A percentile compares a stretch with the other conserved stretches of the same genome.
These are phyloP conservation scores for Solanum etuberosum DNA, from an alignment of 257 asterid species.

Conservation along the genomic window DNA sequence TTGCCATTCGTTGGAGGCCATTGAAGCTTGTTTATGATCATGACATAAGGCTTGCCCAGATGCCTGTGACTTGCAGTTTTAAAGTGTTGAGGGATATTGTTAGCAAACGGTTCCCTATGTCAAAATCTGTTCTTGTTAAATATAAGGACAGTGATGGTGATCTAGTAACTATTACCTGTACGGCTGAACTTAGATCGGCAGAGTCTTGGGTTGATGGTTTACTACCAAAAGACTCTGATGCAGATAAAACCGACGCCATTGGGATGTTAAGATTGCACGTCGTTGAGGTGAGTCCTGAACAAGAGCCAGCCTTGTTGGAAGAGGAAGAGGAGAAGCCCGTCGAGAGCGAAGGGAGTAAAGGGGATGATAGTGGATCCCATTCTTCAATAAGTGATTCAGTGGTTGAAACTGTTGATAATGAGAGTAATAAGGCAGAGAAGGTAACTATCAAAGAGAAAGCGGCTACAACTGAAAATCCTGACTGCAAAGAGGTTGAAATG, in stretches of 20 bases:
- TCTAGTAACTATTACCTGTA: slow-evolving; percentile 74
- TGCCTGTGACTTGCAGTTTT: slow-evolving; percentile 69
- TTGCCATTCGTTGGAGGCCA: slow-evolving; percentile 36
- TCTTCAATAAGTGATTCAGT: slow-evolving; percentile 41
- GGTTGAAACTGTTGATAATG: slow-evolving; percentile 39
- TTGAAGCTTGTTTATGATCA: slow-evolving; percentile 92
- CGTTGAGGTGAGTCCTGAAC: slow-evolving; percentile 94
- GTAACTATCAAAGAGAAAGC: slow-evolving; percentile 28
- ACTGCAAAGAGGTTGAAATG: slow-evolving; percentile 88
- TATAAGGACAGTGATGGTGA: slow-evolving; percentile 82
- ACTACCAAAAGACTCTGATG: slow-evolving; percentile 36
- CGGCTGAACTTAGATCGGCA: slow-evolving; percentile 66
- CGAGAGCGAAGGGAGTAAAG: slow-evolving; percentile 33
- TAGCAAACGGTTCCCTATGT: slow-evolving; percentile 65
- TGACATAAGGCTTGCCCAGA: slow-evolving; percentile 81
- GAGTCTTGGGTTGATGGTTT: slow-evolving; percentile 50
- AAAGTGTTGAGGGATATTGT: slow-evolving; percentile 68
- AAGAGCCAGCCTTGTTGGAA: slow-evolving; percentile 75
- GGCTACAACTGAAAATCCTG: slow-evolving; percentile 43
- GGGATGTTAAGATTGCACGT: slow-evolving; percentile 71
- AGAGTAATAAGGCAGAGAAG: slow-evolving; percentile 35
- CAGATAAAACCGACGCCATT: slow-evolving; percentile 29
- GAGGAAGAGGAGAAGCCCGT: slow-evolving; percentile 68
- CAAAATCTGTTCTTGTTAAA: slow-evolving; percentile 69
- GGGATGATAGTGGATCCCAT: slow-evolving; percentile 36